Base-by-base conservation (phyloP, 345 rosid species). In the Capsella bursapastoris region DNA sequence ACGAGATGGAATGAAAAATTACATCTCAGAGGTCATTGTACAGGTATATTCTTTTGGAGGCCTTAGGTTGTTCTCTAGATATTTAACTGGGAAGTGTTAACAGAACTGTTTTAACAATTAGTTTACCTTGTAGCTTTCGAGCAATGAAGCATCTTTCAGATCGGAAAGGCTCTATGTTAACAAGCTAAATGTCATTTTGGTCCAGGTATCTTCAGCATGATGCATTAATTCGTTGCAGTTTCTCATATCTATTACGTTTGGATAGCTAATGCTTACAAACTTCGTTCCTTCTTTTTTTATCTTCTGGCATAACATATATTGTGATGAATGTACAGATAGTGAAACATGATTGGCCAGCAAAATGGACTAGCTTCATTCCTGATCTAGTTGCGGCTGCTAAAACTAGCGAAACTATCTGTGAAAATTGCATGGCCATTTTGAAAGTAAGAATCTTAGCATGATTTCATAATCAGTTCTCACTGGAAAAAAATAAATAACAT, bases 351-450 rank as follows among this genome's bases (percentile, higher is more conserved):
- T 96, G 99, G 99, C 99, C 98, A 47, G 85, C 88, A 62, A 89
- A 97, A 77, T 96, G 99, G 99, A 83, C 81, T 73, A 92, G 99
- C 83, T 96, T 92, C 80, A 89, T 96, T 75, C 99, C 99, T 37
- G 99, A 92, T 83, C 93, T 96, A 66, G 98, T 96, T 84, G 87
- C 97, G 4, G 99, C 99, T 18, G 98, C 99, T 64, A 96, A 89
- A 89, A 90, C 98, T n/a, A 96, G 97, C 8, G 99, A 96, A 96
- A 96, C 98, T 50, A 88, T 96, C 75, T 96, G 99, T 56, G 99
- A 92, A 78, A 96, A 96, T 83, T 96, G 98, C 91, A 96, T 96
- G 99, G 84, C 82, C 14, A 96, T 96, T 77, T 73, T 96, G 74
- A 96, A 96, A 86, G 98, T 90, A 80, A 79, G 88, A 37, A 44